Base-by-base conservation (phyloP, 2,329 filamentous ascomycete species). In the Colletotrichum liriopes region DNA sequence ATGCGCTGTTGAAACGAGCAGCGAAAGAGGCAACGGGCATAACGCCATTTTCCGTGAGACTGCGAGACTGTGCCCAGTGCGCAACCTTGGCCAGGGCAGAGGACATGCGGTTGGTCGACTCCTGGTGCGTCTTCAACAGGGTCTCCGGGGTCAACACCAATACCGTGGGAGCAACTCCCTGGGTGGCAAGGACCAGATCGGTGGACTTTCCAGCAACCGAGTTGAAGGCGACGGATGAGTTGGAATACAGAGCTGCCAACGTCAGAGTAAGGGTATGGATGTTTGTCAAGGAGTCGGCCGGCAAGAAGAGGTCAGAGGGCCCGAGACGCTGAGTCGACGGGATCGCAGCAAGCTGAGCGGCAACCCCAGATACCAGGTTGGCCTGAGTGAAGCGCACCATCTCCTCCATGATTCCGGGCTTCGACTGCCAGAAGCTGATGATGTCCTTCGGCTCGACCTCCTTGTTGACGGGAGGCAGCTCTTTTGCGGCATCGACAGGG, bases 361-460 rank as follows among this genome's bases (percentile, higher is more conserved):
- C 93, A 74, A 96, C 90, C 62, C 91, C 96, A n/a, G 96, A 89
- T n/a, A 94, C 90, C n/a, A 99, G 83, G 79, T 98, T 98, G 71
- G 83, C 85, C 72, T 96, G 93, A 1, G 92, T 93, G 83, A 97
- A 98, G 76, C 94, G 90, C 41, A 97, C 90, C 81, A 97, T 91
- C 71, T 96, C 91, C 74, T 90, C 90, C 49, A 86, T 80, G 6
- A 86, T 83, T 73, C 82, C 86, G 32, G 80, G 82, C 77, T 84
- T 86, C 71, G 81, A 85, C 81, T 87, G 89, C 90, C 92, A 94
- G 77, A 96, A 92, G 49, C 91, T 88, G 56, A 94, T 84, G 18
- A 93, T 79, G 59, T 91, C 88, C 68, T 86, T 85, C 4, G 88
- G 83, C 51, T 85, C 82, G 32, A 82, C 79, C 69, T 88, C 89